Conservation (phyloP, 306 rosid species). For the Pachyrhizus erosus region DNA sequence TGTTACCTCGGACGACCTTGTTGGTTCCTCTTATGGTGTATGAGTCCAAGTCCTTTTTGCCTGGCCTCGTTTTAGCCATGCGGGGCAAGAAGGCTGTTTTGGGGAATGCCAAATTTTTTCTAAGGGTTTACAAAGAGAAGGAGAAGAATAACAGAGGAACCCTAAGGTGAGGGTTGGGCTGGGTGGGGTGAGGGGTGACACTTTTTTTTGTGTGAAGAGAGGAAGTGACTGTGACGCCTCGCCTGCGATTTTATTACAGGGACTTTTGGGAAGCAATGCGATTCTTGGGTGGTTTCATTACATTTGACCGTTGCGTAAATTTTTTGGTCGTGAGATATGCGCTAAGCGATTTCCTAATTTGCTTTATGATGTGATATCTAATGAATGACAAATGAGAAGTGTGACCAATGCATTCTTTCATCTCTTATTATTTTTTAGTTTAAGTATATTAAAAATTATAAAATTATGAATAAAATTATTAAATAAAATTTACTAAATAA, state of each 20-base stretch:
- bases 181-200: not conserved
- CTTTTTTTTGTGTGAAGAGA: not conserved
- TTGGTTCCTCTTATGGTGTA: slow-evolving; percentile 77
- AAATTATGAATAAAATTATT: too few relatives aligned
- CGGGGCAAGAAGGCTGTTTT: not conserved
- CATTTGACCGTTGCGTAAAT: not conserved
- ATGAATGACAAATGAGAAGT: too few relatives aligned
- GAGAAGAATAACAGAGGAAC: slow-evolving; percentile 31
- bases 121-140: not conserved
- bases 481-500: too few relatives aligned
- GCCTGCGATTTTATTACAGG: slow-evolving; percentile 42
- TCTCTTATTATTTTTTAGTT: too few relatives aligned
- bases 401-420: too few relatives aligned
- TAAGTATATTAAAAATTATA: too few relatives aligned
- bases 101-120: not conserved
- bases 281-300: slow-evolving; percentile 22
- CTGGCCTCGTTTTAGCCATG: slow-evolving; percentile 71
- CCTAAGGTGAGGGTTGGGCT: slow-evolving; percentile 16
- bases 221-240: slow-evolving; percentile 39
- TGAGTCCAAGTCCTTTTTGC: slow-evolving; percentile 66
- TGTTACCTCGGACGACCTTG: slow-evolving; percentile 76
- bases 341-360: not conserved
- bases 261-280: slow-evolving; percentile 23
- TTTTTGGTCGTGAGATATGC: not conserved
- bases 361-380: not conserved